These are phyloP conservation scores for Cryptosporidium andersoni DNA, from an alignment of 169 alveolate species.

Conservation along the genomic window DNA sequence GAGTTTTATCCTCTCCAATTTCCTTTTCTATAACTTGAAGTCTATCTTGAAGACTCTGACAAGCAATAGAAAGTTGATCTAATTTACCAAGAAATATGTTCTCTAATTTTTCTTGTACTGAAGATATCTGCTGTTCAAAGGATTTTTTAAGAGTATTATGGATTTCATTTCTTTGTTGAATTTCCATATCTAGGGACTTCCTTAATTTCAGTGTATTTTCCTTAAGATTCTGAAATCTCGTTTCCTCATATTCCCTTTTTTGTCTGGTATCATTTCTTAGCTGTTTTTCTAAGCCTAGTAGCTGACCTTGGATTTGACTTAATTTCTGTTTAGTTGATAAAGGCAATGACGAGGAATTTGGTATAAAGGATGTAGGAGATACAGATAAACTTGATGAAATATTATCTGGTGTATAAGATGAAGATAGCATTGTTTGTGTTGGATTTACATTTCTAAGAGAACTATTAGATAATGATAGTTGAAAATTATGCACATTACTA, in stretches of 20 bases:
- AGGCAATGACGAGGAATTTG: slow-evolving; percentile 38
- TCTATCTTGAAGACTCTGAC: slow-evolving; percentile 59
- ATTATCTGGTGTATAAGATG: no score
- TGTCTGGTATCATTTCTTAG: slow-evolving; percentile 69
- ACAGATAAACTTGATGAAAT: not conserved
- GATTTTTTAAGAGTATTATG: slow-evolving; percentile 32
- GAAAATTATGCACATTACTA: no score
- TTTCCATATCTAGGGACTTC: slow-evolving; percentile 56
- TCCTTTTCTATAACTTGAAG: slow-evolving; percentile 44
- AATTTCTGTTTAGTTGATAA: slow-evolving; percentile 63
- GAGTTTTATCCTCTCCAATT: slow-evolving; percentile 32
- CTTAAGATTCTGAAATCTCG: slow-evolving; percentile 35
- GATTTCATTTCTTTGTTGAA: slow-evolving; percentile 43
- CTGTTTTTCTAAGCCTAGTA: slow-evolving; percentile 61
- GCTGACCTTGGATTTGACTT: slow-evolving; percentile 65
- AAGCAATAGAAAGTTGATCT: slow-evolving; percentile 69
- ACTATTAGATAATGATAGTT: not conserved
- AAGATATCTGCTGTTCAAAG: slow-evolving; percentile 49
- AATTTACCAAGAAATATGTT: slow-evolving; percentile 54
- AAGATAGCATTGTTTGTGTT: no score
- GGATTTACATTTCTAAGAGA: not conserved
- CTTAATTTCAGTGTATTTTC: slow-evolving; percentile 54
- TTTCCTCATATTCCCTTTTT: slow-evolving; percentile 68
- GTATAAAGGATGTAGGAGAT: slow-evolving; percentile 28
- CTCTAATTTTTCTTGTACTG: slow-evolving; percentile 37